A percentile compares a stretch with the other conserved stretches of the same genome.
Conservation (phyloP, 768 basidiomycete genomes). For the Holtermanniella nyarrowii region DNA sequence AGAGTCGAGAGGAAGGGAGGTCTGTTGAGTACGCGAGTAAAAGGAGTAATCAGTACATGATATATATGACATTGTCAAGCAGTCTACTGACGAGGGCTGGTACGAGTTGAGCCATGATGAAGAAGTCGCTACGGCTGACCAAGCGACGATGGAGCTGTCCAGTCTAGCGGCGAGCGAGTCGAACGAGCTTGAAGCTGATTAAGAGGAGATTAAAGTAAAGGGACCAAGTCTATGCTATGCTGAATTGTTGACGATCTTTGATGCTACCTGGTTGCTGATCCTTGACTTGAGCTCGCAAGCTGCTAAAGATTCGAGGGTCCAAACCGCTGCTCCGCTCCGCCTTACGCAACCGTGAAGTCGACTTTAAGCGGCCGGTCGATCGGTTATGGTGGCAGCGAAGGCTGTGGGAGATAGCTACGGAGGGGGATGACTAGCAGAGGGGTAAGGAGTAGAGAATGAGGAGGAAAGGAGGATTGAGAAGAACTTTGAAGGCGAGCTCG, state of each 20-base stretch:
- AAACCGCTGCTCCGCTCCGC: background rate
- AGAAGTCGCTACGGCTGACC: background rate
- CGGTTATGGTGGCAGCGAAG: too few species aligned
- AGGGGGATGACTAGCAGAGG: too few species aligned
- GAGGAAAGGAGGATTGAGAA: too few species aligned
- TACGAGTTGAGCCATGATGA: constrained; percentile 39
- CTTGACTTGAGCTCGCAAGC: too few species aligned
- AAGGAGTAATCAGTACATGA: background rate
- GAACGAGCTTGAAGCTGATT: too few species aligned
- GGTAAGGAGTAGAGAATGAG: too few species aligned
- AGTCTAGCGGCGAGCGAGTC: too few species aligned
- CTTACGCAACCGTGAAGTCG: too few species aligned
- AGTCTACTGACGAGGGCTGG: constrained; percentile 32
- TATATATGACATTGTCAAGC: constrained; percentile 2
- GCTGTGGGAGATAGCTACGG: too few species aligned
- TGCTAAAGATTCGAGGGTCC: background rate
- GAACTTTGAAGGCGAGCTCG: too few species aligned
- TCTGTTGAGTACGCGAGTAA: constrained; percentile 10
- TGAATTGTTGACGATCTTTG: background rate
- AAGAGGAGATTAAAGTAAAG: background rate
- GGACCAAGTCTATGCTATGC: background rate
- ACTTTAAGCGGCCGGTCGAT: too few species aligned
- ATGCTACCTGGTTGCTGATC: background rate
- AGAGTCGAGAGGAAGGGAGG: constrained; percentile 39
- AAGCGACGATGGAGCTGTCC: too few species aligned